Evolutionary conservation across 768 basidiomycete genomes (phyloP), one percentile per base, ranked within the genome.

Genomic region (Macrolepiota dolichaula): DNA sequence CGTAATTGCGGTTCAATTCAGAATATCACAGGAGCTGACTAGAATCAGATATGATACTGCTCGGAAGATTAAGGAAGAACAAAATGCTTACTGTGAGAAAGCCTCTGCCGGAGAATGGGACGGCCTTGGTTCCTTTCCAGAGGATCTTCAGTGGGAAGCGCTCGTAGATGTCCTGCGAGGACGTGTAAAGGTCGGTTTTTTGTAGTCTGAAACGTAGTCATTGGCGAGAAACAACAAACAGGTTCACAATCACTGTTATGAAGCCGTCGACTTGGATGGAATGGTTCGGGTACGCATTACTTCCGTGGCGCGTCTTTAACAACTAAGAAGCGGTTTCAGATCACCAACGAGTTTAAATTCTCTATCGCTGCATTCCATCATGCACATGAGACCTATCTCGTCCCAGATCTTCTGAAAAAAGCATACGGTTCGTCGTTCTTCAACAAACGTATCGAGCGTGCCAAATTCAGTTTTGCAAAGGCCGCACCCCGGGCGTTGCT

Each of bases 381-480:
- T 58, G 92, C 92, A 0, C 87, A 88, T 63, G 90, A 93, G 67
- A 85, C 91, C 0, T 94, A 89, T 69, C 81, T 94, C n/a, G 88
- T 94, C n/a, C 90, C 92, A 0, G 87, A 87, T 51, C 71, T 89
- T 1, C 75, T 96, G 65, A 92, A 89, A 75, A 81, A 82, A 64
- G 83, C 84, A 46, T 92, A 81, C 69, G 91, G 82, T 80, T 42
- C 51, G 77, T 47, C 12, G 17, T 7, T 17, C 10, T 44, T 37
- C 57, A 40, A 4, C 29, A 57, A 15, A 22, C n/a, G 32, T 9
- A 51, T 12, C 5, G 12, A 50, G 15, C 5, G 36, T 42, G 65
- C 19, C 50, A 35, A 22, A 44, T 35, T 36, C 37, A 29, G 40
- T 4, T 29, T 55, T 44, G 13, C 29, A 2, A 57, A 79, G 90